Conservation (phyloP, 2,329 filamentous ascomycete genomes). For the Alternaria arborescens region DNA sequence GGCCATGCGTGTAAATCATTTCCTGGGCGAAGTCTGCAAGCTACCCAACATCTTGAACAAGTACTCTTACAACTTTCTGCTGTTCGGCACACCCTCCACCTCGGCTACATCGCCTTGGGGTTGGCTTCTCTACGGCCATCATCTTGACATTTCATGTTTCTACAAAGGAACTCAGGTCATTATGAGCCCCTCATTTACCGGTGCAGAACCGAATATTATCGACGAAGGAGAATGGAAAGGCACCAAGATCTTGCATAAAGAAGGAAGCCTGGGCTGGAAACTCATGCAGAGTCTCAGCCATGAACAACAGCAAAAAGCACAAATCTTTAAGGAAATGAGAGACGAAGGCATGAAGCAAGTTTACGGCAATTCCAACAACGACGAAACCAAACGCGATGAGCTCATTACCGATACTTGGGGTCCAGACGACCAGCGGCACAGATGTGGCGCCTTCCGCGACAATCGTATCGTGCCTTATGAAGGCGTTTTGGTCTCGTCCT, state of each 20-base stretch:
- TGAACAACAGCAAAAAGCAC: conserved; percentile 60
- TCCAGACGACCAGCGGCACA: conserved; percentile 78
- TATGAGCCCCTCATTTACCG: conserved; percentile 78
- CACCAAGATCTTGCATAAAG: conserved; percentile 70
- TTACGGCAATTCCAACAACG: conserved; percentile 37
- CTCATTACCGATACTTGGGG: conserved; percentile 72
- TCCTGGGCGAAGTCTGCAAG: conserved; percentile 73
- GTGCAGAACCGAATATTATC: conserved; percentile 80
- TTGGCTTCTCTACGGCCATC: conserved; percentile 79
- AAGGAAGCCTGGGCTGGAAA: conserved; percentile 70
- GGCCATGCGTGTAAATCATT: conserved; percentile 79
- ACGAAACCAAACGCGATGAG: conserved; percentile 45
- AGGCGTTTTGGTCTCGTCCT: conserved; percentile 65
- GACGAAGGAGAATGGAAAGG: conserved; percentile 70
- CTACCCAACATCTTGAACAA: conserved; percentile 73
- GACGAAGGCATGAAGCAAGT: conserved; percentile 70
- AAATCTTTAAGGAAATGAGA: conserved; percentile 66
- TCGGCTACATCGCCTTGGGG: conserved; percentile 68
- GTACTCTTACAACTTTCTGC: conserved; percentile 77
- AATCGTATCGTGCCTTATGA: conserved; percentile 79
- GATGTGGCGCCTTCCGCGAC: conserved; percentile 80
- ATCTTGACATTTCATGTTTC: conserved; percentile 77
- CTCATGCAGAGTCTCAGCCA: conserved; percentile 71
- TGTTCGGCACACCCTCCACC: conserved; percentile 71
- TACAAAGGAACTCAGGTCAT: conserved; percentile 71